Percentiles rank a stretch among this genome's conserved stretches.
Conservation (phyloP, 2,329 filamentous ascomycete genomes). For the Fusarium fujikuroi region DNA sequence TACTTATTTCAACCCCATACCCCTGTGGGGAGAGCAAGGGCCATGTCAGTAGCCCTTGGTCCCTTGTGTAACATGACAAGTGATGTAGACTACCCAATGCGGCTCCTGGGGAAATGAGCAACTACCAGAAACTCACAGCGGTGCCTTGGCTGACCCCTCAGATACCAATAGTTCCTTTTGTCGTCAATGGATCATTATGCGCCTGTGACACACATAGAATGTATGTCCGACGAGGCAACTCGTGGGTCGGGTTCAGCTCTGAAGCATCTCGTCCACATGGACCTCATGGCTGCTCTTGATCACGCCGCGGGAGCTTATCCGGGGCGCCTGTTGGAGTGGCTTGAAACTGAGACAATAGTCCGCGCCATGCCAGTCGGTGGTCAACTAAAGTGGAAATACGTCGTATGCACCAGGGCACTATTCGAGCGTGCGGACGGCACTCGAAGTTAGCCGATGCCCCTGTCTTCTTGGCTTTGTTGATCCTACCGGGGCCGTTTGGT, state of each 20-base stretch:
- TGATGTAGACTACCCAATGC: not conserved
- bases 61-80: conserved; percentile 19
- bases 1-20: not conserved
- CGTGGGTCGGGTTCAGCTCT: not conserved
- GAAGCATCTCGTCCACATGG: not conserved
- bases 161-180: not conserved
- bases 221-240: not conserved
- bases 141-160: not conserved
- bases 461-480: conserved; percentile 1
- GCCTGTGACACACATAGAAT: not conserved
- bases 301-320: conserved; percentile 1
- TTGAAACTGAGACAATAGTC: conserved; percentile 29
- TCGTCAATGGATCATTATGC: not conserved
- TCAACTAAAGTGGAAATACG: conserved; percentile 7
- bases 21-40: not conserved
- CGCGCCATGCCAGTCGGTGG: conserved; percentile 6
- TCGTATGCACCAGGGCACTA: not conserved
- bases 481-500: not conserved
- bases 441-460: conserved; percentile 3
- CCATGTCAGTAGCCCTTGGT: not conserved
- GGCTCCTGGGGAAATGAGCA: conserved; percentile 1
- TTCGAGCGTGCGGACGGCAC: not conserved
- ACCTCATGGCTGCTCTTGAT: not conserved
- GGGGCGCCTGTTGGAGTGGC: conserved; percentile 3
- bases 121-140: not conserved